Conservation (phyloP, 257 asterid species). For the Solanum habrochaites region DNA sequence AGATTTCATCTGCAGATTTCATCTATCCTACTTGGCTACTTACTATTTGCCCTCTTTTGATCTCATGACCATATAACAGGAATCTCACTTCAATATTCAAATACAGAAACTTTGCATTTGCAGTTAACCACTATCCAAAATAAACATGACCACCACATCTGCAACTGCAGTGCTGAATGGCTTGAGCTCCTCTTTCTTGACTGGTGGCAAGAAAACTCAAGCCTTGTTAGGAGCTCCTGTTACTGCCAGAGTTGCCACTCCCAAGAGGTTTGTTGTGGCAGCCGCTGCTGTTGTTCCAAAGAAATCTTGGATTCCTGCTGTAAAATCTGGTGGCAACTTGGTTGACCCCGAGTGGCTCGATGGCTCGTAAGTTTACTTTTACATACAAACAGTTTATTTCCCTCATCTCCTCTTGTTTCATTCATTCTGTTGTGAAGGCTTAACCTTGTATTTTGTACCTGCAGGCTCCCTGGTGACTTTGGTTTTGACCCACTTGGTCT, state of each 20-base stretch:
- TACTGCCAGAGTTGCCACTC: slow-evolving; percentile 27
- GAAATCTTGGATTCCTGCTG: slow-evolving; percentile 95
- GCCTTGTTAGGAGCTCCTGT: slow-evolving; percentile 35
- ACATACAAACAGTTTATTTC: neutral
- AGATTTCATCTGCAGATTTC: slow-evolving; percentile 20
- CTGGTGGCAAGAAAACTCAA: slow-evolving; percentile 66
- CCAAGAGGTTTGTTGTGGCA: slow-evolving; percentile 45
- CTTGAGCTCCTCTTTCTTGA: slow-evolving; percentile 60
- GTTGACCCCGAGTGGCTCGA: slow-evolving; percentile 95
- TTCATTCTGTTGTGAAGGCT: neutral
- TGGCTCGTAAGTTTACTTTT: slow-evolving; percentile 73
- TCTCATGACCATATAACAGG: neutral
- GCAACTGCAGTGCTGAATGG: slow-evolving; percentile 85
- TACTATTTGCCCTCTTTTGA: slow-evolving; percentile 10
- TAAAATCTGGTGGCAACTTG: slow-evolving; percentile 54
- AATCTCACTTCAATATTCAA: slow-evolving; percentile 2
- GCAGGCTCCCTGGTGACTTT: slow-evolving; percentile 88
- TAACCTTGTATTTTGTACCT: neutral
- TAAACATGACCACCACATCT: slow-evolving; percentile 76
- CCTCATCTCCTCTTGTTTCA: neutral
- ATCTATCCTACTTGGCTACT: slow-evolving; percentile 52
- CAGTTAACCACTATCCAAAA: neutral
- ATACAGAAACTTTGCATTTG: neutral
- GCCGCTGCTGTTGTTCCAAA: slow-evolving; percentile 55
- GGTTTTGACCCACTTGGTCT: slow-evolving; percentile 97